phyloP scores from a whole-genome alignment of 768 basidiomycete genomes.

The Udeniomyces megalosporus region DNA sequence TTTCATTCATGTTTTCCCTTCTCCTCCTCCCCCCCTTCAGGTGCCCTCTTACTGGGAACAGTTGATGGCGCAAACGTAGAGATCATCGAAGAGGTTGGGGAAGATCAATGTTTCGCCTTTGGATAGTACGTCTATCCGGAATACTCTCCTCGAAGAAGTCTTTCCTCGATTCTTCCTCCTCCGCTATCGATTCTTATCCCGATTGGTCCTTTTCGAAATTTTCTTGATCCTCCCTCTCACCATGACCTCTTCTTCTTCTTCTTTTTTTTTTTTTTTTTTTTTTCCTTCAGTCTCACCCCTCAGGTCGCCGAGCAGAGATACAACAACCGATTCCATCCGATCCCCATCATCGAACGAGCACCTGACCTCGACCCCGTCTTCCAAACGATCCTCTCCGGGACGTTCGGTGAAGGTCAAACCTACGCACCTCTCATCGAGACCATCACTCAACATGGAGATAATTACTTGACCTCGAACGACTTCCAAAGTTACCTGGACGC shows the following conservation, averaged over 20 bases:
- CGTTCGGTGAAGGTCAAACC: conserved; percentile 61
- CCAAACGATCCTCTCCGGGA: conserved; percentile 54
- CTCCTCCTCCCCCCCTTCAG: no score
- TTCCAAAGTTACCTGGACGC: conserved; percentile 86
- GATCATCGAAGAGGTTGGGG: conserved; percentile 90
- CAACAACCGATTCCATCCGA: conserved; percentile 67
- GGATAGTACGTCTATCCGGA: conserved; percentile 9
- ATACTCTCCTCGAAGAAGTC: no score
- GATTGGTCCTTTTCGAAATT: background rate
- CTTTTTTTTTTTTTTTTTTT: conserved; percentile 50
- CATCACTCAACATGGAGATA: conserved; percentile 8
- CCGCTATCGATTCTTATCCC: background rate
- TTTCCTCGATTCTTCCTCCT: no score
- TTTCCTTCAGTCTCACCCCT: conserved; percentile 43
- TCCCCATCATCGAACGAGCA: conserved; percentile 66
- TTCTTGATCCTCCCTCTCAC: background rate
- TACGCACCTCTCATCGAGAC: conserved; percentile 50
- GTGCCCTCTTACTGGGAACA: conserved; percentile 63
- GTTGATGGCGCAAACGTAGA: conserved; percentile 68
- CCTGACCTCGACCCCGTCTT: conserved; percentile 66
- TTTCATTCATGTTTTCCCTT: no score
- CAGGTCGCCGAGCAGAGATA: conserved; percentile 68
- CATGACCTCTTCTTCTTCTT: conserved; percentile 45
- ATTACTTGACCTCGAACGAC: conserved; percentile 49
- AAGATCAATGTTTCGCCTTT: conserved; percentile 72